phyloP scores from a whole-genome alignment of 352 stramenopile species.

The Globisporangium takayamanum region DNA sequence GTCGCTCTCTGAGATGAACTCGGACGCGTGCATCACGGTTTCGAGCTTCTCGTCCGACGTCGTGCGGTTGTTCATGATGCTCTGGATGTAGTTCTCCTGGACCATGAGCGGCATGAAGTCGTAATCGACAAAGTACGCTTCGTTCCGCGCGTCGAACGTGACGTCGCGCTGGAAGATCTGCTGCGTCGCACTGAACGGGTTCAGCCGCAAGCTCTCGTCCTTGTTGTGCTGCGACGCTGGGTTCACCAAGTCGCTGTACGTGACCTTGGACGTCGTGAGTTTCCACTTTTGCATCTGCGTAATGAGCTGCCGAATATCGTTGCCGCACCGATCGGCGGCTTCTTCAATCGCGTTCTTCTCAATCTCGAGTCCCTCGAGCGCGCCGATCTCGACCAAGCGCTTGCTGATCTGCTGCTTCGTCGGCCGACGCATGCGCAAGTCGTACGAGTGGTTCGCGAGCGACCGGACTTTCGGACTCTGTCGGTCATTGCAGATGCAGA shows the following conservation, averaged over 20 bases:
- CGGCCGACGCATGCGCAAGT: constrained; percentile 92
- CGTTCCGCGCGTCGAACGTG: constrained; percentile 84
- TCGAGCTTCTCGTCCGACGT: constrained; percentile 81
- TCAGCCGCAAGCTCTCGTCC: constrained; percentile 91
- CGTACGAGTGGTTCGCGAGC: constrained; percentile 96
- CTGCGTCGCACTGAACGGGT: constrained; percentile 93
- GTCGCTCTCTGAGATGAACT: constrained; percentile 88
- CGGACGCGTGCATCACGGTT: constrained; percentile 80
- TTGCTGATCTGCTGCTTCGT: constrained; percentile 93
- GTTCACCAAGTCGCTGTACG: constrained; percentile 83
- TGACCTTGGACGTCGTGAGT: constrained; percentile 72
- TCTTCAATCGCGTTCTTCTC: constrained; percentile 97
- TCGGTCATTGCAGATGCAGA: constrained; percentile 99
- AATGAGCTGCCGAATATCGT: constrained; percentile 97
- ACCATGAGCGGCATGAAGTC: constrained; percentile 96
- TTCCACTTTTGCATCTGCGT: constrained; percentile 97
- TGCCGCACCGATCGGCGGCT: constrained; percentile 94
- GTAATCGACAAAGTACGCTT: constrained; percentile 99
- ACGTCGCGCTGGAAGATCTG: constrained; percentile 86
- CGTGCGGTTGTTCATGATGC: constrained; percentile 69
- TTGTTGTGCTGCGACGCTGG: constrained; percentile 82
- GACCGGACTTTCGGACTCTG: constrained; percentile 93
- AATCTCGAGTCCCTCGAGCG: constrained; percentile 86
- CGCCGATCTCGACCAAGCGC: constrained; percentile 88
- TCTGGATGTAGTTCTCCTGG: constrained; percentile 87